Base-by-base conservation (phyloP, 1,139 yeast species). In the Hanseniaspora gamundiae region DNA sequence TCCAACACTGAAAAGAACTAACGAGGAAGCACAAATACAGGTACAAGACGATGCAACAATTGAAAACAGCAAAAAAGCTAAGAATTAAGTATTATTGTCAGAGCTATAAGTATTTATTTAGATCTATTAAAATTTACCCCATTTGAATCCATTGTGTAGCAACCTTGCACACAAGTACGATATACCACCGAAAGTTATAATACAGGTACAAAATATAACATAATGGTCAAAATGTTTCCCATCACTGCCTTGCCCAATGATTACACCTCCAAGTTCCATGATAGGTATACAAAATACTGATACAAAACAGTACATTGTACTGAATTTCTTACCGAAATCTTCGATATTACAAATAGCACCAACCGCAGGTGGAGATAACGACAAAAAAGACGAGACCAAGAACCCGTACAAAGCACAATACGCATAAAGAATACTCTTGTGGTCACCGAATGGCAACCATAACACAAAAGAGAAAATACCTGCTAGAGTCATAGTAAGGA, bases 201-300 rank as follows among this genome's bases (percentile, higher is more conserved):
- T 45, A 9, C 51, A 33, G 1, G 53, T 46, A n/a, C 51, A 47
- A 38, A 53, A 58, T 22, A 56, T 47, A n/a, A 57, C 52, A 45
- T 53, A 52, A 40, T 52, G 54, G 44, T 61, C 56, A 48, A 62
- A 64, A 17, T 49, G 48, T 17, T 46, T 43, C 7, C 50, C 42
- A 0, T 65, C 39, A 14, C 19, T 55, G 9, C 56, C 61, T 6
- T 69, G 53, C 2, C 71, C 70, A 38, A 76, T 69, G 42, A 75
- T 68, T 1, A 70, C 68, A 45, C 76, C 77, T 17, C 74, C 76
- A 24, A 73, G 59, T 0, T 79, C 79, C 5, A 75, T 55, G 22
- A 73, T 64, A 14, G 60, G 61, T 36, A 74, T 61, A 35, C 67
- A 64, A 3, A 70, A 65, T 47, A 70, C 56, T 7, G 74, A 65